Conservation (phyloP, 768 basidiomycete species). For the Podaxis sp. region DNA sequence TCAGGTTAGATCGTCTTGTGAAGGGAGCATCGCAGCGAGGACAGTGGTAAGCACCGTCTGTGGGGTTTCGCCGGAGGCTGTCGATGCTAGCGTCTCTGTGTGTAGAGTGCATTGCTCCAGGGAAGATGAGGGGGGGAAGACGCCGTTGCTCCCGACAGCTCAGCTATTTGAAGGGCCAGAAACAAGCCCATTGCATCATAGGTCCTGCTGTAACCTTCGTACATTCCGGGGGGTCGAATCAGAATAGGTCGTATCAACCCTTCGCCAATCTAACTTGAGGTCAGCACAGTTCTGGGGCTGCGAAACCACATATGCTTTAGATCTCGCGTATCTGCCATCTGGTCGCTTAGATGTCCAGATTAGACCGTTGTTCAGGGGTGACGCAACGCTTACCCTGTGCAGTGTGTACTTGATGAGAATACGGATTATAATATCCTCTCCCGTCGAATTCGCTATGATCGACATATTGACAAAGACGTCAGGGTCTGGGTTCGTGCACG, state of each 20-base stretch:
- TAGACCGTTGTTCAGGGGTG: conserved; percentile 9
- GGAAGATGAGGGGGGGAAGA: not conserved
- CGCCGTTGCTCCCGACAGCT: conserved; percentile 1
- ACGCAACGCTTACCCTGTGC: conserved; percentile 16
- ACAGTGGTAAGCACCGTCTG: conserved; percentile 34
- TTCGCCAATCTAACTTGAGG: conserved; percentile 10
- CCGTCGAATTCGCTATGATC: conserved; percentile 13
- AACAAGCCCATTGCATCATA: conserved; percentile 11
- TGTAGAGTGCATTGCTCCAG: conserved; percentile 7
- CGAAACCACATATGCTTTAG: conserved; percentile 11
- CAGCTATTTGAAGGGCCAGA: conserved; percentile 12
- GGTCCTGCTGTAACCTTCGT: conserved; percentile 10
- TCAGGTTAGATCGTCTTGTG: conserved; percentile 34
- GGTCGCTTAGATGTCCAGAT: conserved; percentile 13
- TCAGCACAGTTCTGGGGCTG: not conserved
- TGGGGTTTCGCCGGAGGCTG: conserved; percentile 30
- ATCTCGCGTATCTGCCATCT: conserved; percentile 13
- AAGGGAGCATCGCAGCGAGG: conserved; percentile 34
- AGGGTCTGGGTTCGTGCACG: not conserved
- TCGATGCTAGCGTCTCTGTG: conserved; percentile 23
- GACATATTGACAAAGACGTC: not conserved
- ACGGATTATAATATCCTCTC: not conserved
- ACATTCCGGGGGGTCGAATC: conserved; percentile 13
- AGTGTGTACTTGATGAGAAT: conserved; percentile 10
- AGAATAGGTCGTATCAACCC: conserved; percentile 7